Evolutionary conservation across 768 basidiomycete species (phyloP).

Genomic region (Fomitopsis serialis): DNA sequence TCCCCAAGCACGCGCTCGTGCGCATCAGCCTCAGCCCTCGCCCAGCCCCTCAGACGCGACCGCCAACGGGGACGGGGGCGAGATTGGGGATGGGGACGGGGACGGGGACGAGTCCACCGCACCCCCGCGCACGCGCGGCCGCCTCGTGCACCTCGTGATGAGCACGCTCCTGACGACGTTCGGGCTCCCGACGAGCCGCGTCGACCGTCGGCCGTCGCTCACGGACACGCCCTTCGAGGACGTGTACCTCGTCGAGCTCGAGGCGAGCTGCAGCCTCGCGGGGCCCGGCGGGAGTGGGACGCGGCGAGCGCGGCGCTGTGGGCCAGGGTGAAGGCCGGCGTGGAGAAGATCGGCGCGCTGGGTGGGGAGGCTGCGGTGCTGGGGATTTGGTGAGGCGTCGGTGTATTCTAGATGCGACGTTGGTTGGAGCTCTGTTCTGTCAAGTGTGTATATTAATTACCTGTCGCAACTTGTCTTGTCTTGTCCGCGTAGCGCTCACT

Average conservation of each 20-base stretch:
- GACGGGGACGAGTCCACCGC: neutral
- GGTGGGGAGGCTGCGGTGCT: constrained; percentile 15
- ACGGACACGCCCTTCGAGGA: constrained; percentile 43
- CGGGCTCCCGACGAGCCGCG: constrained; percentile 39
- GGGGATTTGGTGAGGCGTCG: constrained; percentile 13
- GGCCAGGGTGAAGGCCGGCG: constrained; percentile 12
- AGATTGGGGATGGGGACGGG: too few species aligned
- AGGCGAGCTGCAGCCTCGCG: constrained; percentile 21
- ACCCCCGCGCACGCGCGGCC: neutral
- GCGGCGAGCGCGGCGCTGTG: constrained; percentile 3
- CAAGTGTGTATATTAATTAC: too few species aligned
- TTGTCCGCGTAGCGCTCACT: too few species aligned
- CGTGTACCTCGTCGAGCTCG: constrained; percentile 63
- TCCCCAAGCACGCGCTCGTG: constrained; percentile 31
- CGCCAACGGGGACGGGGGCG: constrained; percentile 3
- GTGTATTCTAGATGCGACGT: too few species aligned
- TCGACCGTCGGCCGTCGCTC: constrained; percentile 62
- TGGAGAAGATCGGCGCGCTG: constrained; percentile 7
- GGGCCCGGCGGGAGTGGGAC: constrained; percentile 28
- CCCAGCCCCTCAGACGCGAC: neutral
- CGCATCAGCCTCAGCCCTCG: constrained; percentile 23
- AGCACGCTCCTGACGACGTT: constrained; percentile 31
- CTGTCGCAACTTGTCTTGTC: too few species aligned
- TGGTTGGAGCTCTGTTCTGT: too few species aligned
- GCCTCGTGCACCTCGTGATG: constrained; percentile 14